A percentile compares a stretch with the other conserved stretches of the same genome.
Evolutionary conservation across 371 early-diverging fungal genomes (phyloP).

Genomic region (Mucor circinelloides): DNA sequence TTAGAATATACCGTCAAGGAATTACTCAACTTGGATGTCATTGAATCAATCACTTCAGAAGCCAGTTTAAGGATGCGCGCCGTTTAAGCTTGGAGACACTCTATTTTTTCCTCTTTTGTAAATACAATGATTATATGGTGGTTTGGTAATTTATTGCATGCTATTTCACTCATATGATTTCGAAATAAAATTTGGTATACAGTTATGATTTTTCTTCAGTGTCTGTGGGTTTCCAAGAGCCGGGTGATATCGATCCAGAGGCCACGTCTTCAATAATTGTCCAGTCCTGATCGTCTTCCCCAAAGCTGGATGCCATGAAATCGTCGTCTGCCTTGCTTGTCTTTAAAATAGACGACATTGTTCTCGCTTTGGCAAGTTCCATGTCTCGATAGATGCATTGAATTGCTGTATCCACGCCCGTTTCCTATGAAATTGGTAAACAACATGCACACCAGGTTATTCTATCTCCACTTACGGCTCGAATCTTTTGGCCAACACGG

Average conservation of each 20-base stretch:
- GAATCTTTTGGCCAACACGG: slow-evolving; percentile 59
- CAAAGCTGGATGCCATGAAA: slow-evolving; percentile 5
- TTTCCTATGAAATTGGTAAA: slow-evolving; percentile 54
- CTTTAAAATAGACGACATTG: slow-evolving; percentile 39
- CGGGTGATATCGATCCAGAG: slow-evolving; percentile 38
- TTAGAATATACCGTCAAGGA: slow-evolving; percentile 65
- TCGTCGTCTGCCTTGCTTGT: slow-evolving; percentile 11
- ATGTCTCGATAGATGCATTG: slow-evolving; percentile 69
- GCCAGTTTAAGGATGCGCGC: slow-evolving; percentile 44
- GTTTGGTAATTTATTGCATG: background rate
- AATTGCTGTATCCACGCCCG: slow-evolving; percentile 69
- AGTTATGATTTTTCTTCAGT: background rate
- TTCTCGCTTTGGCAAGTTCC: slow-evolving; percentile 54
- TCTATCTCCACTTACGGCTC: slow-evolving; percentile 40
- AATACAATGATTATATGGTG: background rate
- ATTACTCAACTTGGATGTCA: slow-evolving; percentile 60
- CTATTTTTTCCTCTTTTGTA: background rate
- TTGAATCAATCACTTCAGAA: slow-evolving; percentile 54
- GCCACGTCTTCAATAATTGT: slow-evolving; percentile 37
- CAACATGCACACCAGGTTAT: too few species aligned
- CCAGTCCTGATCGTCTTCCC: slow-evolving; percentile 50
- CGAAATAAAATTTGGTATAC: background rate
- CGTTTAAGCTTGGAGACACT: slow-evolving; percentile 5
- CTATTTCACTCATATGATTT: background rate
- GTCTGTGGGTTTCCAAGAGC: slow-evolving; percentile 27